phyloP scores from a whole-genome alignment of 2,329 filamentous ascomycete genomes.

The Lecanicillium sp. region DNA sequence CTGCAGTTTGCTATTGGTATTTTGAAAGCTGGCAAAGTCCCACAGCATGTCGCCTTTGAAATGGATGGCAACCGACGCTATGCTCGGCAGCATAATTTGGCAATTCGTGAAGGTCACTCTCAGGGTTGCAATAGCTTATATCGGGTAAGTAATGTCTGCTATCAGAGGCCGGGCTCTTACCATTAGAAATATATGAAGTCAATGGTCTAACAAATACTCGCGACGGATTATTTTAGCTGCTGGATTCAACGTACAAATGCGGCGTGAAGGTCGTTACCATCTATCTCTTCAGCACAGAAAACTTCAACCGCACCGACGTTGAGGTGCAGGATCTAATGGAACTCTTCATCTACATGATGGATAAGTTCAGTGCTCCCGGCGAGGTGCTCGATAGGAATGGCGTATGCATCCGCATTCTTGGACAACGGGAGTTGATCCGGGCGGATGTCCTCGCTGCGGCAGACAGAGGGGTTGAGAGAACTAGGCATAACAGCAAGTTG shows the following conservation, averaged over 20 bases:
- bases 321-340: constrained; percentile 90
- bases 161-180: background rate
- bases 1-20: background rate
- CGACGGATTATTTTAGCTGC: constrained; percentile 54
- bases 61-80: constrained; percentile 83
- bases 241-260: constrained; percentile 90
- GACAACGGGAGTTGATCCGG: constrained; percentile 68
- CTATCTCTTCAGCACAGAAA: constrained; percentile 92
- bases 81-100: constrained; percentile 75
- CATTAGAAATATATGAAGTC: background rate
- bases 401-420: constrained; percentile 70
- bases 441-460: constrained; percentile 76
- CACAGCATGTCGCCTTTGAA: background rate
- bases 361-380: constrained; percentile 77
- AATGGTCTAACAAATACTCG: no score
- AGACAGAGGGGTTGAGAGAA: constrained; percentile 71
- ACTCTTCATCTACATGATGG: constrained; percentile 82
- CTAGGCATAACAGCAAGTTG: constrained; percentile 70
- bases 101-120: constrained; percentile 86
- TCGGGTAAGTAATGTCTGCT: constrained; percentile 45
- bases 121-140: constrained; percentile 84
- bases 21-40: background rate
- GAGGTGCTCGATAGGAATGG: constrained; percentile 81
- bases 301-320: constrained; percentile 86
- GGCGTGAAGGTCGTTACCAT: constrained; percentile 88